Evolutionary conservation across 139 green algal species (phyloP).

Genomic region (Pycnococcus provasolii): DNA sequence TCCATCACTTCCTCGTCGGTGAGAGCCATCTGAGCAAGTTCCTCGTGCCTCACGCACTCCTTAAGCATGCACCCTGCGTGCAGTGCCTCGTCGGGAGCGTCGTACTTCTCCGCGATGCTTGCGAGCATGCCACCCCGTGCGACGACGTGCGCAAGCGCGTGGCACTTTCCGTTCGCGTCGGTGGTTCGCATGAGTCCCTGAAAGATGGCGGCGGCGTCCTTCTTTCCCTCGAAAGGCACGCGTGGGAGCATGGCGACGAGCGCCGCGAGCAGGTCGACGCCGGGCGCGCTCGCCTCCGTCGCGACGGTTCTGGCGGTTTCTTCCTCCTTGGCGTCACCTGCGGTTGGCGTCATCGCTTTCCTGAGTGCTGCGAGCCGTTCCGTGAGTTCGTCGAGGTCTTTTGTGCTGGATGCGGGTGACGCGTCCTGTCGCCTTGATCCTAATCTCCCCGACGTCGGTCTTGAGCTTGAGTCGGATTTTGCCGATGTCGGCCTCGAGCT

Average conservation of each 20-base stretch:
- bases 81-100: neutral
- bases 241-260: neutral
- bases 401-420: too few relatives aligned
- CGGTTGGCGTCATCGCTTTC: too few relatives aligned
- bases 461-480: too few relatives aligned
- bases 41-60: slow-evolving; percentile 2
- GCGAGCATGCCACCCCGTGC: too few relatives aligned
- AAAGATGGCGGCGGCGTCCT: slow-evolving; percentile 16
- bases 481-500: too few relatives aligned
- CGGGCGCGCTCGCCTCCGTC: neutral
- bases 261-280: neutral
- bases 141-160: too few relatives aligned
- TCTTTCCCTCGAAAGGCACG: slow-evolving; percentile 7
- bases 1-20: neutral
- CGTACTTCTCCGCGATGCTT: too few relatives aligned
- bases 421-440: too few relatives aligned
- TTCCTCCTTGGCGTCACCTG: too few relatives aligned
- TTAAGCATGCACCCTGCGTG: slow-evolving; percentile 6
- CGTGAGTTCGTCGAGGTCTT: too few relatives aligned
- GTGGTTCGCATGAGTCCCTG: neutral
- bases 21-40: neutral
- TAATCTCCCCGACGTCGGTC: too few relatives aligned
- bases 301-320: neutral
- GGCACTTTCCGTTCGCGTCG: neutral
- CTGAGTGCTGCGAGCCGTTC: too few relatives aligned